Percentiles rank a stretch among this genome's conserved stretches.
These are phyloP conservation scores for Colletotrichum spinosum DNA, from an alignment of 2,329 filamentous ascomycete species.

Conservation along the genomic window DNA sequence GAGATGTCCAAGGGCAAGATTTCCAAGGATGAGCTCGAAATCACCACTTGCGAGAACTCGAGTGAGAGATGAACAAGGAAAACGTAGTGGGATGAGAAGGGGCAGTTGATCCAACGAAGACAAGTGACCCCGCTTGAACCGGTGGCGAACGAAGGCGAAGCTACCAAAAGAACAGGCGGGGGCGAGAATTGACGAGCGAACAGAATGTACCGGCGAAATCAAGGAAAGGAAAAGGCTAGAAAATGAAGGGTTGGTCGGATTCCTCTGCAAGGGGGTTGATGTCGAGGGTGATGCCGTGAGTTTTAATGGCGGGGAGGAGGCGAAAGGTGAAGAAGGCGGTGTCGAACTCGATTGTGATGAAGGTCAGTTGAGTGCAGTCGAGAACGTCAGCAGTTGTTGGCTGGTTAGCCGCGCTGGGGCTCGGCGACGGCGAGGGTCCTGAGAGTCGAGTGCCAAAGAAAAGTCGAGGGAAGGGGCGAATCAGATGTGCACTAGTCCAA, in stretches of 20 bases:
- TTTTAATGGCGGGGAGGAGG: background rate
- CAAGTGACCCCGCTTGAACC: background rate
- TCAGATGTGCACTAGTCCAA: conserved; percentile 18
- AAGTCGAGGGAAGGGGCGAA: conserved; percentile 3
- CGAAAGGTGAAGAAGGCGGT: conserved; percentile 10
- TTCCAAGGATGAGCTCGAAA: no score
- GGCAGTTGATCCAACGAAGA: no score
- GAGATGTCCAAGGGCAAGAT: no score
- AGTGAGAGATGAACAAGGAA: no score
- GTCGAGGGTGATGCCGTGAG: background rate
- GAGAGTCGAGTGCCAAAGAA: no score
- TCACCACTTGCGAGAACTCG: no score
- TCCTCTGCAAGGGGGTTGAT: background rate
- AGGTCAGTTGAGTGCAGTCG: conserved; percentile 13
- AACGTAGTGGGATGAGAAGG: no score
- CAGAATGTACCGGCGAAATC: background rate
- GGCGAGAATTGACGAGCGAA: background rate
- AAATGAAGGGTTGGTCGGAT: background rate
- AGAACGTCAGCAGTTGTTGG: conserved; percentile 31
- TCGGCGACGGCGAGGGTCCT: background rate
- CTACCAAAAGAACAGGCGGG: background rate
- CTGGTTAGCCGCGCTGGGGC: conserved; percentile 25
- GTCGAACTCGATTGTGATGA: background rate
- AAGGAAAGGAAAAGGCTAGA: background rate
- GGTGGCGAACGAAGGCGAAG: background rate